Conservation (phyloP, 2,329 filamentous ascomycete genomes). For the Cryoendolithus antarcticus region DNA sequence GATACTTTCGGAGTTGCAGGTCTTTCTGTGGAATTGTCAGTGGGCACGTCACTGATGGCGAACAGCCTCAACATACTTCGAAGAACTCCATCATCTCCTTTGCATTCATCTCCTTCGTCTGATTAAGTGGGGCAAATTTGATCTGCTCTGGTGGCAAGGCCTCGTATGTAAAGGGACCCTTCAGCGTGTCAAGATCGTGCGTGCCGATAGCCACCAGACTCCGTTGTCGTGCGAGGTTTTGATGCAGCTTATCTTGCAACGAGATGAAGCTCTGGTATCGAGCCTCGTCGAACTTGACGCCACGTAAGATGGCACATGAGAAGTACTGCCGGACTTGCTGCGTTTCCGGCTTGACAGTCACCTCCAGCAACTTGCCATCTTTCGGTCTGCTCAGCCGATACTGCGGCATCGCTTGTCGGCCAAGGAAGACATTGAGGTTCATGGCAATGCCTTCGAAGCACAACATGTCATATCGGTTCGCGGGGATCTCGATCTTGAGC, state of each 20-base stretch:
- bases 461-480: constrained; percentile 84
- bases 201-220: constrained; percentile 96
- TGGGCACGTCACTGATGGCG: not conserved
- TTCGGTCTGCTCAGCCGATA: constrained; percentile 66
- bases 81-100: constrained; percentile 90
- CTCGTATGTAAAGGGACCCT: constrained; percentile 95
- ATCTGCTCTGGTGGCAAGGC: constrained; percentile 85
- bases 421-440: constrained; percentile 91
- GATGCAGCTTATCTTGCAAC: constrained; percentile 94
- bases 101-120: constrained; percentile 75
- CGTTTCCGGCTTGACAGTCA: constrained; percentile 58
- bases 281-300: constrained; percentile 81
- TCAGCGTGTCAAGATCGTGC: constrained; percentile 84
- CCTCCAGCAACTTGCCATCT: constrained; percentile 61
- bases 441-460: constrained; percentile 94
- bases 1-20: constrained; percentile 76
- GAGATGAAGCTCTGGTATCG: constrained; percentile 96
- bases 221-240: constrained; percentile 84
- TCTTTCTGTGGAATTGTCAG: constrained; percentile 51
- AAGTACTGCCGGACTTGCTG: constrained; percentile 73
- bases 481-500: constrained; percentile 95
- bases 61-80: constrained; percentile 36
- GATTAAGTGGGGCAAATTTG: constrained; percentile 81
- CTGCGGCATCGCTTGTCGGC: constrained; percentile 61
- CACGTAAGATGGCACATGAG: constrained; percentile 76